These are phyloP conservation scores for Priceomyces castillae DNA, from an alignment of 805 yeast species.

Conservation along the genomic window DNA sequence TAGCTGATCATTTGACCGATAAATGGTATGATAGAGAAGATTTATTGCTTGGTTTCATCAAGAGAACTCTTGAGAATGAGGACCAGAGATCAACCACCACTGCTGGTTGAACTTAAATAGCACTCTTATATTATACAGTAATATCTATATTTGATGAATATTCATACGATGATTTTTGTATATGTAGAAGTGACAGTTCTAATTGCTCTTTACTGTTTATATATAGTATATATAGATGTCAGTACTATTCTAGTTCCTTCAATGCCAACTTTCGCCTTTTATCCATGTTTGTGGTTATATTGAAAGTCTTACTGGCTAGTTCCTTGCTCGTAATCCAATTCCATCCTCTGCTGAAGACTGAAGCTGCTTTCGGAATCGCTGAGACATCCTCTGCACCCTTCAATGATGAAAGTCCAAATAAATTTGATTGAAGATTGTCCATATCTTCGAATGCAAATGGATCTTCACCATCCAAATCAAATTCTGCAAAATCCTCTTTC, in stretches of 20 bases:
- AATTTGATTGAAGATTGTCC: slow-evolving; percentile 29
- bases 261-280: slow-evolving; percentile 41
- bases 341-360: slow-evolving; percentile 21
- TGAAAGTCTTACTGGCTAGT: slow-evolving; percentile 5
- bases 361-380: slow-evolving; percentile 27
- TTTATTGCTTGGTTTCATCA: slow-evolving; percentile 24
- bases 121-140: not conserved
- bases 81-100: not conserved
- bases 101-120: not conserved
- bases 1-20: slow-evolving; percentile 13
- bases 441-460: slow-evolving; percentile 27
- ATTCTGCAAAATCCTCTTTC: slow-evolving; percentile 21
- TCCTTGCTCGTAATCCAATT: slow-evolving; percentile 20
- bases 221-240: too few relatives aligned
- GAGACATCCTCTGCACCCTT: slow-evolving; percentile 40
- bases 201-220: too few relatives aligned
- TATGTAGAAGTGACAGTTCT: too few relatives aligned
- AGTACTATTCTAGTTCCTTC: slow-evolving; percentile 32
- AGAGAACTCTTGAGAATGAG: slow-evolving; percentile 8
- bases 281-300: slow-evolving; percentile 32
- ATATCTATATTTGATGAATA: not conserved
- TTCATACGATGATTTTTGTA: not conserved
- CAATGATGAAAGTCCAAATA: slow-evolving; percentile 40
- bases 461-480: slow-evolving; percentile 20
- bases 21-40: slow-evolving; percentile 36